Evolutionary conservation across 768 basidiomycete genomes (phyloP).

Genomic region (Trametes cubensis): DNA sequence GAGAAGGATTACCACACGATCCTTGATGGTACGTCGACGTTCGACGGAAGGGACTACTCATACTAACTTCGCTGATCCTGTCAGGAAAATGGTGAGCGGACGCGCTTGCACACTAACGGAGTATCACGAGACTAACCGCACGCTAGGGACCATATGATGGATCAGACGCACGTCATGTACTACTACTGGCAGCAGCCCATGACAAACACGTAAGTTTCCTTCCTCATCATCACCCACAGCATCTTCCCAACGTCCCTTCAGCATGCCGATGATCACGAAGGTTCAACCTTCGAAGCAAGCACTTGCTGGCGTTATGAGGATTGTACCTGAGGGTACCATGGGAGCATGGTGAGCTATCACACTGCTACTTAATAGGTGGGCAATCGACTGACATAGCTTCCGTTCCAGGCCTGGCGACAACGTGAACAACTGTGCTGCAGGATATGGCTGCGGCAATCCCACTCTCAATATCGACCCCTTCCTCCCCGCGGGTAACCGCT

Average conservation of each 20-base stretch:
- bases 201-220: conserved; percentile 52
- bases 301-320: conserved; percentile 64
- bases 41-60: not conserved
- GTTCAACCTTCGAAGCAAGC: conserved; percentile 60
- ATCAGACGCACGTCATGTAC: conserved; percentile 69
- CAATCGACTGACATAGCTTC: too few species aligned
- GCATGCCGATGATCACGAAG: conserved; percentile 55
- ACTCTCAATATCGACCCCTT: conserved; percentile 59
- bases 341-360: conserved; percentile 57
- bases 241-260: conserved; percentile 26
- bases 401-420: conserved; percentile 66
- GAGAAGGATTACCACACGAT: conserved; percentile 63
- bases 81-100: conserved; percentile 61
- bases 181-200: conserved; percentile 77
- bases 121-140: not conserved
- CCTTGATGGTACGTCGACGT: conserved; percentile 47
- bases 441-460: conserved; percentile 53
- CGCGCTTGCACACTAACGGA: conserved; percentile 27
- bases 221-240: not conserved
- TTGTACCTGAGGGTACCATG: conserved; percentile 59
- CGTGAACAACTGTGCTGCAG: conserved; percentile 52
- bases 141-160: conserved; percentile 55
- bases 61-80: too few species aligned
- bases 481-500: conserved; percentile 55
- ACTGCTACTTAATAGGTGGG: too few species aligned